Evolutionary conservation across 768 basidiomycete genomes (phyloP), one percentile per base, ranked within the genome.

Genomic region (Dentipellis fragilis): DNA sequence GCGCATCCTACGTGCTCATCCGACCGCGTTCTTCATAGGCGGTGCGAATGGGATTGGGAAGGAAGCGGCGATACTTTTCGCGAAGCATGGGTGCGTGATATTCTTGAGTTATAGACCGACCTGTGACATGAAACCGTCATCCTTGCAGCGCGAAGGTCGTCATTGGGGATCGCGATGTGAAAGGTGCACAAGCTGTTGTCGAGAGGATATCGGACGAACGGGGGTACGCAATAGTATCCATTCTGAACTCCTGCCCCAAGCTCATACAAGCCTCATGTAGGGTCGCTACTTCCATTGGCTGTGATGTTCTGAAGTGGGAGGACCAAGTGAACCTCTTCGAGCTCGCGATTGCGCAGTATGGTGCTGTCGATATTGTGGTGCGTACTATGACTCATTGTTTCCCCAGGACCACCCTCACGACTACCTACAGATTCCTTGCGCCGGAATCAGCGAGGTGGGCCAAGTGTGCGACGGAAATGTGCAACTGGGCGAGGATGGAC

Each of bases 311-410:
- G 11, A 57, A 35, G 12, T 66, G 64, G 65, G 65, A 64, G 9
- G 60, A 63, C 17, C 64, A 63, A 40, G 63, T 70, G 10, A 54
- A 62, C 11, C 63, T 71, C 11, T 71, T 71, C 55, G 62, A 69
- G 35, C 52, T 64, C 16, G 68, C 66, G 3, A 57, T 66, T 4
- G 23, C 46, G 23, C 59, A 56, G 22, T 67, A 56, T 54, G 66
- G 66, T 45, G 39, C 63, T 4, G 62, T 71, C 21, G 68, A 71
- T 54, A 60, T 71, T 38, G 69, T 70, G 35, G 65, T 70, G 10
- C 40, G 67, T 60, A 49, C 49, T 14, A 38, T 19, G 14, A n/a
- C 29, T 21, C 54, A 2, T 23, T 14, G n/a, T 51, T 14, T 37
- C 19, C 6, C 3, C 10, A 14, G 16, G 12, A 23, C 34, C 23